Evolutionary conservation across 2,329 filamentous ascomycete species (phyloP).

Genomic region (Xylaria digitata): DNA sequence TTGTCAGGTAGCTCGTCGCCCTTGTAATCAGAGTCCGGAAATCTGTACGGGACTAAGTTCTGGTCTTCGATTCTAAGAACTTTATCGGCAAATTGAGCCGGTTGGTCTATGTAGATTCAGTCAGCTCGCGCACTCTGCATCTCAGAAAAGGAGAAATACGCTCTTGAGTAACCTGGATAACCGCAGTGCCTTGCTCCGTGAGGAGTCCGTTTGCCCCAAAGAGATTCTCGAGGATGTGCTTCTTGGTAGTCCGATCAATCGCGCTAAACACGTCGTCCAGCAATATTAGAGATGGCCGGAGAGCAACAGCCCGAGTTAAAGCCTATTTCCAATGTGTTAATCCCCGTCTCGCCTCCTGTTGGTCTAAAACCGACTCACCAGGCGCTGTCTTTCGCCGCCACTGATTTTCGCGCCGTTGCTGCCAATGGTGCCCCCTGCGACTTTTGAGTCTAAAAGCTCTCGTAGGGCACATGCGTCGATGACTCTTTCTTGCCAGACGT

Average conservation of each 20-base stretch:
- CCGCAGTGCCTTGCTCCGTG: slow-evolving; percentile 27
- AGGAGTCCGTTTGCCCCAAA: slow-evolving; percentile 33
- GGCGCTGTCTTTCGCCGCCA: slow-evolving; percentile 38
- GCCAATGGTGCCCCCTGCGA: slow-evolving; percentile 45
- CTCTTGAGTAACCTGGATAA: slow-evolving; percentile 43
- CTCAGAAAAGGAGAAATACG: slow-evolving; percentile 27
- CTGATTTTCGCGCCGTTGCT: slow-evolving; percentile 46
- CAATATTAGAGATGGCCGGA: slow-evolving; percentile 38
- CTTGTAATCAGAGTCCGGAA: slow-evolving; percentile 11
- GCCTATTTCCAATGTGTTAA: slow-evolving; percentile 39
- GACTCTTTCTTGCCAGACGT: slow-evolving; percentile 36
- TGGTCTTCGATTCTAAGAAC: slow-evolving; percentile 33
- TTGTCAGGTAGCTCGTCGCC: slow-evolving; percentile 1
- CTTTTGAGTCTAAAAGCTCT: slow-evolving; percentile 34
- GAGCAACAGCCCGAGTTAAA: slow-evolving; percentile 42
- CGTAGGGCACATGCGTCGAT: slow-evolving; percentile 41
- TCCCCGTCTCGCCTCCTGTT: background rate
- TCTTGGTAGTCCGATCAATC: slow-evolving; percentile 39
- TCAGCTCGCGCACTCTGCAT: background rate
- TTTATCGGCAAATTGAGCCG: slow-evolving; percentile 27
- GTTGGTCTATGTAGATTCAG: slow-evolving; percentile 18
- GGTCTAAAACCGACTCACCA: slow-evolving; percentile 27
- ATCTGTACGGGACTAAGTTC: slow-evolving; percentile 22
- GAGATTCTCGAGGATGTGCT: slow-evolving; percentile 32
- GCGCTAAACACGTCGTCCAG: slow-evolving; percentile 46